Base-by-base conservation (phyloP, 2,329 filamentous ascomycete species). In the Ceratocystis ficicola region DNA sequence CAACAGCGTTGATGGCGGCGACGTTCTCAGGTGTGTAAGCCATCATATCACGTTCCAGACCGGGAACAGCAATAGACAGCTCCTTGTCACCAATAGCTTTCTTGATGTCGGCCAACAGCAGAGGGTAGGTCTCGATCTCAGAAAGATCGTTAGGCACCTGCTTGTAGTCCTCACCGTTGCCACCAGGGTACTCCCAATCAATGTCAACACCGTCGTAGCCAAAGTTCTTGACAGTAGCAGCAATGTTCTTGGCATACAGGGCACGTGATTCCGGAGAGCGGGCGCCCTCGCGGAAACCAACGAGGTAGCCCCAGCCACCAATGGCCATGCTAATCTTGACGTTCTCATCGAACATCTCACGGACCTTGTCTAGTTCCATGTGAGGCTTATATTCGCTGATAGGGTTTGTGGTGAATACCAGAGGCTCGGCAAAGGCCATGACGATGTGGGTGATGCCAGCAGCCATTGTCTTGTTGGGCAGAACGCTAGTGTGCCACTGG, bases 221-320 rank as follows among this genome's bases (percentile, higher is more conserved):
- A 12, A 82, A 83, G 0, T 74, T 75, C 5, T 80, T 74, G 1
- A 90, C 77, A 82, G 89, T 86, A 30, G 76, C 75, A 7, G 80
- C 81, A 1, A 90, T 79, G 69, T 88, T 88, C 59, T 77, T 76
- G 1, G 86, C 85, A 74, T 87, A 91, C 8, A 74, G 75, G 67
- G 78, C 76, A 17, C 85, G 81, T 1, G 78, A 80, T 1, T 74
- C 70, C 0, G 80, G 77, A 2, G 78, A 78, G 63, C 76, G 78
- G 1, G 84, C 83, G 0, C 81, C 86, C 12, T 72, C 73, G 0
- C 80, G 79, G 71, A 88, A 90, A 0, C 86, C 87, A 6, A 73
- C 73, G 0, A 81, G 84, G 68, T 89, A 85, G 0, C 86, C 87
- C 87, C 88, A 91, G 64, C 87, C 88, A 10, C 88, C 88, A 69